A percentile compares a stretch with the other conserved stretches of the same genome.
phyloP scores from a whole-genome alignment of 2,329 filamentous ascomycete species.

The Aspergillus bombycis region DNA sequence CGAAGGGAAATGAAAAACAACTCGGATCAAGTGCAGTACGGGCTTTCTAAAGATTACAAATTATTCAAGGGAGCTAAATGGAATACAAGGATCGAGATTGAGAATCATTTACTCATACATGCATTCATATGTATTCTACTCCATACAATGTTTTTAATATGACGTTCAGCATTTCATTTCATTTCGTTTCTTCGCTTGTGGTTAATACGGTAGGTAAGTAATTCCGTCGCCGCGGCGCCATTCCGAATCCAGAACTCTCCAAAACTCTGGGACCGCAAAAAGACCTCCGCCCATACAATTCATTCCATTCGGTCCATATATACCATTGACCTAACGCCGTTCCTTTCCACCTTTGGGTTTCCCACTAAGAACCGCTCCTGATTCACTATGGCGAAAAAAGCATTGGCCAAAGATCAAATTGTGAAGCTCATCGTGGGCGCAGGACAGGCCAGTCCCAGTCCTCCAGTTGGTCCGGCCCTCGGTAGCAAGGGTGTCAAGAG shows the following conservation, averaged over 20 bases:
- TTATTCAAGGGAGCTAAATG: not conserved
- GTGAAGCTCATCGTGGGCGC: constrained; percentile 98
- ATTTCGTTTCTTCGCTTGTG: constrained; percentile 6
- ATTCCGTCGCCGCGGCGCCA: constrained; percentile 19
- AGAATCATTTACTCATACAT: not conserved
- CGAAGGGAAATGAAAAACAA: not conserved
- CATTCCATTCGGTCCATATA: not conserved
- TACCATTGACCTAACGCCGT: not conserved
- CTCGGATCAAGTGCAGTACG: not conserved
- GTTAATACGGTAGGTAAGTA: constrained; percentile 20
- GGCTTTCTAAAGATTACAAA: not conserved
- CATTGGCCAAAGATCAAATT: constrained; percentile 66
- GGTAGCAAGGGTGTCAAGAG: constrained; percentile 98
- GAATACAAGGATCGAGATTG: not conserved
- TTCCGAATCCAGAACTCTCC: constrained; percentile 15
- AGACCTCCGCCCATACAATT: constrained; percentile 5
- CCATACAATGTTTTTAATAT: constrained; percentile 14
- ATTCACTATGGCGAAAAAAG: constrained; percentile 55
- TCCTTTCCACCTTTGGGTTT: not conserved
- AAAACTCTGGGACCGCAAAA: constrained; percentile 22
- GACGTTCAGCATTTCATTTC: constrained; percentile 23
- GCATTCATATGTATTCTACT: not conserved
- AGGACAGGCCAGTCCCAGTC: constrained; percentile 90
- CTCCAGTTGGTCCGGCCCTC: constrained; percentile 92
- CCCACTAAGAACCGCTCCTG: not conserved